Conservation (phyloP, 495 filamentous ascomycete species). For the Penicillium macrosclerotiorum region DNA sequence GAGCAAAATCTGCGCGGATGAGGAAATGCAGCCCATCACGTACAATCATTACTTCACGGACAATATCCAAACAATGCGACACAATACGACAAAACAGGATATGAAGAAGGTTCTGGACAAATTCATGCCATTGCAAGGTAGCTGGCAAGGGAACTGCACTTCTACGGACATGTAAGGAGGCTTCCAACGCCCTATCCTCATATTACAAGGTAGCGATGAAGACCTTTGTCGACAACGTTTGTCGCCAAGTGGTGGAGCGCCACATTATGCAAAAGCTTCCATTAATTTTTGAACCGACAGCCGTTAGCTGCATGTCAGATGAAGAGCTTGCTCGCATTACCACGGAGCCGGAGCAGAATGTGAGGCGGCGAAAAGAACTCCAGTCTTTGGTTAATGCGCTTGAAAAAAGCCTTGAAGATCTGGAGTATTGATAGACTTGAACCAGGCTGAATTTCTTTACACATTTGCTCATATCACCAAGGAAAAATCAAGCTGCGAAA, state of each 20-base stretch:
- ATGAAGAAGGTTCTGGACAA: not conserved
- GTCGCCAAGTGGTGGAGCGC: constrained; percentile 36
- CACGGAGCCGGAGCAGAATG: not conserved
- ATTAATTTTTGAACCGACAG: not conserved
- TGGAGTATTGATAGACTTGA: too few relatives aligned
- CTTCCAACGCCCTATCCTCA: not conserved
- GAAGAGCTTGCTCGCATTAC: not conserved
- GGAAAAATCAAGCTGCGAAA: too few relatives aligned
- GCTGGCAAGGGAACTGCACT: too few relatives aligned
- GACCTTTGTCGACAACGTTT: constrained; percentile 41
- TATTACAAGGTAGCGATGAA: constrained; percentile 32
- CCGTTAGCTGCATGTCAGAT: constrained; percentile 3
- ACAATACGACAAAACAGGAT: constrained; percentile 8
- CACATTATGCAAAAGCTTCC: constrained; percentile 17
- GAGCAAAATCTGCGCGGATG: constrained; percentile 40
- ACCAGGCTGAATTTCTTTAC: too few relatives aligned
- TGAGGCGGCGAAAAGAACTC: too few relatives aligned
- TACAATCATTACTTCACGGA: constrained; percentile 50
- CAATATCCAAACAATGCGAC: constrained; percentile 35
- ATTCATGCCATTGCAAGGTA: too few relatives aligned
- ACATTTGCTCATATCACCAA: too few relatives aligned
- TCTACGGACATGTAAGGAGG: not conserved
- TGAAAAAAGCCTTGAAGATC: too few relatives aligned
- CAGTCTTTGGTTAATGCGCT: too few relatives aligned
- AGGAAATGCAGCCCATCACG: constrained; percentile 39